phyloP scores from a whole-genome alignment of 768 basidiomycete species.

The Strobilomyces dryophilus region DNA sequence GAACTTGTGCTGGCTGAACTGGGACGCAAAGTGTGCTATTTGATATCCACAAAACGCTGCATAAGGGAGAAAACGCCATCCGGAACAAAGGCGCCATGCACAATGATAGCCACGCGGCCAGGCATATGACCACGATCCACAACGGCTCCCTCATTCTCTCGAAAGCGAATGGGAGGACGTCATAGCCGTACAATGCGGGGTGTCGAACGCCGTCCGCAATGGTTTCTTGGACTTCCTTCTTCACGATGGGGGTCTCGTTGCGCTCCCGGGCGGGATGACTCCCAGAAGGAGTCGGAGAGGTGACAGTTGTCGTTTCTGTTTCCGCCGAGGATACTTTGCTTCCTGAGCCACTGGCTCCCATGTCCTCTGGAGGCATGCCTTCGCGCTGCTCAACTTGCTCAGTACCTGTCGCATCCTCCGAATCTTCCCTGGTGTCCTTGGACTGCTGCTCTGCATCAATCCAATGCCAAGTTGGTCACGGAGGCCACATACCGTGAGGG shows the following conservation, averaged over 20 bases:
- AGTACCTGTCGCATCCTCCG: constrained; percentile 33
- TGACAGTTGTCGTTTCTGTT: constrained; percentile 17
- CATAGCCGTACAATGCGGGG: constrained; percentile 39
- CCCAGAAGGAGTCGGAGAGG: constrained; percentile 20
- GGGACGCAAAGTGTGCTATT: constrained; percentile 40
- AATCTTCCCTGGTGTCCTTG: constrained; percentile 15
- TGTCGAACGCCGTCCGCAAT: constrained; percentile 22
- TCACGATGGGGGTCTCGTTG: constrained; percentile 27
- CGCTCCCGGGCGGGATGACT: constrained; percentile 12
- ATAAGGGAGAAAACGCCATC: constrained; percentile 53
- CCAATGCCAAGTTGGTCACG: not conserved
- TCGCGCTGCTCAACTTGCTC: constrained; percentile 12
- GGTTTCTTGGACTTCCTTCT: constrained; percentile 20
- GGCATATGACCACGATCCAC: constrained; percentile 46
- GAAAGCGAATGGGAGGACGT: constrained; percentile 46
- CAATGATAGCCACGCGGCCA: constrained; percentile 44
- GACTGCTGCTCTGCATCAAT: not conserved
- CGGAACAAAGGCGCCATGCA: constrained; percentile 41
- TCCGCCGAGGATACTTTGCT: constrained; percentile 19
- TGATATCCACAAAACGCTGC: constrained; percentile 57
- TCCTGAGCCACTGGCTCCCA: constrained; percentile 18
- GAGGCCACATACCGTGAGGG: constrained; percentile 6
- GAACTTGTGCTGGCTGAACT: constrained; percentile 5
- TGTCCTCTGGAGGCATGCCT: not conserved
- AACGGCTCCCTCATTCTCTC: constrained; percentile 53